A percentile compares a stretch with the other conserved stretches of the same genome.
These are phyloP conservation scores for Bigelowiella natans DNA, from an alignment of 78 protist genomes.

Conservation along the genomic window DNA sequence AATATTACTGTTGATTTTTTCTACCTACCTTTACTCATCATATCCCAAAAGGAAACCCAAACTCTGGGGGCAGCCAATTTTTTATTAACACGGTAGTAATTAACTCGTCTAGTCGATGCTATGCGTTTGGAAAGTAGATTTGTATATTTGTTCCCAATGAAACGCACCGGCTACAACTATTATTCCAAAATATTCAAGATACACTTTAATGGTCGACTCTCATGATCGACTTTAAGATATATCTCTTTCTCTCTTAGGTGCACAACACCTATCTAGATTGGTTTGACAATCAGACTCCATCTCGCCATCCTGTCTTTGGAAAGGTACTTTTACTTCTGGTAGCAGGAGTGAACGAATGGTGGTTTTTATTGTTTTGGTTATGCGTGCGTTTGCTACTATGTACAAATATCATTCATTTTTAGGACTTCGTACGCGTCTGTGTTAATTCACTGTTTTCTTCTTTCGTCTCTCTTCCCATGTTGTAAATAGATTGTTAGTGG, in stretches of 20 bases:
- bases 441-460: background rate
- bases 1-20: no score
- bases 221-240: background rate
- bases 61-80: conserved; percentile 25
- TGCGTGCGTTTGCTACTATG: background rate
- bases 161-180: no score
- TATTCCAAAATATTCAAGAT: background rate
- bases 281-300: background rate
- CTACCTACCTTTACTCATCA: no score
- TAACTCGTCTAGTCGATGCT: no score
- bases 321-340: background rate
- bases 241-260: background rate
- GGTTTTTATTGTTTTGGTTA: background rate
- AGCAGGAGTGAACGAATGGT: background rate
- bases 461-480: no score
- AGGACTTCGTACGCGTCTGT: background rate
- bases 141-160: no score
- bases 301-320: background rate
- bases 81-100: conserved; percentile 8
- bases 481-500: background rate
- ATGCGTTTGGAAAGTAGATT: no score
- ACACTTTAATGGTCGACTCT: background rate
- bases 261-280: conserved; percentile 22
- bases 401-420: background rate
- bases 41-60: no score